Evolutionary conservation across 1,284 basidiomycete genomes (phyloP), one percentile per base, ranked within the genome.

Genomic region (Wallemia hederae): DNA sequence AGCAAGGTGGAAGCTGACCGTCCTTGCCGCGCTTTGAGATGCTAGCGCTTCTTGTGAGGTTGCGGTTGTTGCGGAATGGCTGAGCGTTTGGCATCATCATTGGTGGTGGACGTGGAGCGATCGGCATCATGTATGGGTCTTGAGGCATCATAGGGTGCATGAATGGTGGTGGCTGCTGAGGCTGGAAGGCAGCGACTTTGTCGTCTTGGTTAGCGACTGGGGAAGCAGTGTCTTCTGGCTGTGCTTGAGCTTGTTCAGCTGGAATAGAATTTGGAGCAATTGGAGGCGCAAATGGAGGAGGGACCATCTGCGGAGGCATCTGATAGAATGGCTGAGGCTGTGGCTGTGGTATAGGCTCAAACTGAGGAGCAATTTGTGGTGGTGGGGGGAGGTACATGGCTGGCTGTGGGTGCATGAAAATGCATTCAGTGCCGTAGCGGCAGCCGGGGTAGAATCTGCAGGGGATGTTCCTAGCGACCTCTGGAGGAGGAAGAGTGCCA

Each of bases 381-480:
- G 29, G 29, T 31, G 39, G 39, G 11, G 39, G 39, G 5, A 49
- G 19, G 39, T 49, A 49, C 39, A 49, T 49, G 5, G 39, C n/a
- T 49, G 39, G 39, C n/a, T 49, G 39, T 49, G 63, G 62, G 63
- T 70, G 69, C 31, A 66, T 66, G 61, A 70, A 70, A 56, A 69
- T 63, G 63, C 69, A 70, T 62, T 67, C 67, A 49, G 67, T 67
- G 25, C 66, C 69, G 61, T 70, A 69, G 60, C 67, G 66, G 64
- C 69, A 70, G 63, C 69, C 69, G 58, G 69, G 69, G 64, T 67
- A 70, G 65, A 67, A 69, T 34, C 39, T 49, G 66, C 72, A 73
- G 2, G 72, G 71, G 61, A 73, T 72, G 64, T 67, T 68, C 31
- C 66, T 65, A 2, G 72, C 71, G 27, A 73, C 68, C 27, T 72